Evolutionary conservation across 148 eudicot species (phyloP).

Genomic region (Fagopyrum tataricum): DNA sequence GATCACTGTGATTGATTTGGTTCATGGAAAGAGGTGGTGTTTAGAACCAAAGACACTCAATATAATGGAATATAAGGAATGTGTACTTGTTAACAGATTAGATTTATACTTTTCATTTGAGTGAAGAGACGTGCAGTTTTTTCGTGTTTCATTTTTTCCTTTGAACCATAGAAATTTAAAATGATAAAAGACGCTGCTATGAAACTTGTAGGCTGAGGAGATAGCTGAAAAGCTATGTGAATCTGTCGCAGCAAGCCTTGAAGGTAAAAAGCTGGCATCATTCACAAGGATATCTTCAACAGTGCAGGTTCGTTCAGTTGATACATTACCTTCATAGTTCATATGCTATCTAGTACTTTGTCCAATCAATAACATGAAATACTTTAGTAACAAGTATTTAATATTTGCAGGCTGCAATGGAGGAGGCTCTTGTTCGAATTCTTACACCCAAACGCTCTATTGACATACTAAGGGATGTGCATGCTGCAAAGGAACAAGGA

Average conservation of each 20-base stretch:
- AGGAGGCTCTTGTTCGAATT: constrained; percentile 93
- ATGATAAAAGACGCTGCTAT: constrained; percentile 3
- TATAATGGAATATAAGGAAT: not conserved
- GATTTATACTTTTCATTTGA: not conserved
- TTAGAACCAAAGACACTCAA: not conserved
- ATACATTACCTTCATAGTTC: not conserved
- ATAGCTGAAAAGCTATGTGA: constrained; percentile 96
- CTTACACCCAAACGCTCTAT: constrained; percentile 93
- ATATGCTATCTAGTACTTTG: not conserved
- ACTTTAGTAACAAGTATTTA: constrained; percentile 4
- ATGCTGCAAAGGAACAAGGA: constrained; percentile 90
- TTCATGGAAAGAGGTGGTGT: not conserved
- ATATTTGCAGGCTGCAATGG: constrained; percentile 78
- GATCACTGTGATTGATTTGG: not conserved
- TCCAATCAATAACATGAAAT: not conserved
- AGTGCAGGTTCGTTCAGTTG: constrained; percentile 50
- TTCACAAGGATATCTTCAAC: constrained; percentile 87
- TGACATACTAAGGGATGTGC: constrained; percentile 96
- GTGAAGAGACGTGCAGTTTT: not conserved
- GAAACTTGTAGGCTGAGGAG: constrained; percentile 73
- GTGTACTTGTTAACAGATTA: not conserved
- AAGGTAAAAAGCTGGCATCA: constrained; percentile 80
- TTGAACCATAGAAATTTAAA: not conserved
- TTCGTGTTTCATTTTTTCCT: not conserved
- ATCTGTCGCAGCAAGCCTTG: constrained; percentile 87